These are phyloP conservation scores for Solanum sitiens DNA, from an alignment of 257 asterid genomes.

Conservation along the genomic window DNA sequence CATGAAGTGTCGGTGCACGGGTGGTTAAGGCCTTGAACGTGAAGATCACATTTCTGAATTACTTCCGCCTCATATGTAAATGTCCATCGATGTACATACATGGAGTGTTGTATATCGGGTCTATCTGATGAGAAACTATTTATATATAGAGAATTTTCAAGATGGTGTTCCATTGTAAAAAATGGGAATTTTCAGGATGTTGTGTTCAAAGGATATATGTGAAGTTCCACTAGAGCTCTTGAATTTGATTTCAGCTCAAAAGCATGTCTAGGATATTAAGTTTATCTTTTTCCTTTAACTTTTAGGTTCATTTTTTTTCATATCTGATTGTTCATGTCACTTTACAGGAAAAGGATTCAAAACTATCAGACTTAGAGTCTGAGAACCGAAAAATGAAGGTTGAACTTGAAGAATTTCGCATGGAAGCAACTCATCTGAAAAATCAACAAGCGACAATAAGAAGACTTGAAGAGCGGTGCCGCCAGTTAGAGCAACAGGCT, in stretches of 20 bases:
- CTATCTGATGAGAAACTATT: neutral
- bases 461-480: constrained; percentile 96
- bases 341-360: constrained; percentile 83
- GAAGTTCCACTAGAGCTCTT: neutral
- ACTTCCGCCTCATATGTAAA: neutral
- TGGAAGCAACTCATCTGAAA: constrained; percentile 93
- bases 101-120: neutral
- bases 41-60: neutral
- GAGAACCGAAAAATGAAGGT: constrained; percentile 97
- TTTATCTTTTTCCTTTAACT: neutral
- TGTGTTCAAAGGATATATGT: neutral
- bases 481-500: constrained; percentile 98
- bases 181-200: neutral
- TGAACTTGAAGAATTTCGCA: constrained; percentile 95
- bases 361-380: constrained; percentile 78
- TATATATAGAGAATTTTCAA: neutral
- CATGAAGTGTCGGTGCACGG: neutral
- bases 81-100: neutral
- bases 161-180: neutral
- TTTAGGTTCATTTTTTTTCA: neutral
- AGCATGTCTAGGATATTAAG: neutral
- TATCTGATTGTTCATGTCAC: neutral
- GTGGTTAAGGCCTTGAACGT: neutral
- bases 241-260: neutral
- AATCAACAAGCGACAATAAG: constrained; percentile 96